A percentile compares a stretch with the other conserved stretches of the same genome.
phyloP scores from a whole-genome alignment of 495 filamentous ascomycete species.

The Hypoxylon intermedium region DNA sequence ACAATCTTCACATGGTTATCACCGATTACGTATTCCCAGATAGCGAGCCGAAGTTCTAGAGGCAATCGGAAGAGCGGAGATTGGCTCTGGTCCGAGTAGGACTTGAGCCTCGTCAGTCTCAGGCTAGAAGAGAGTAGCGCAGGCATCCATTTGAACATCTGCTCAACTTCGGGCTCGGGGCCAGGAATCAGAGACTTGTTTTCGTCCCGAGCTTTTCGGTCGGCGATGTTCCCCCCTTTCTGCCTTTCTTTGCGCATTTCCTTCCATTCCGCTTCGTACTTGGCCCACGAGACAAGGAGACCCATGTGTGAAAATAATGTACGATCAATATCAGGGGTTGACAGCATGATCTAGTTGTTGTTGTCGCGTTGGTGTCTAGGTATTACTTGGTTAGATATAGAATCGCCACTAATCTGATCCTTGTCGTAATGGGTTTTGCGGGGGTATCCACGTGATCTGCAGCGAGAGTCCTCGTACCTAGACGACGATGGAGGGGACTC shows the following conservation, averaged over 20 bases:
- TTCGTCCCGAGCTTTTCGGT: background rate
- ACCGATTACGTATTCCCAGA: conserved; percentile 8
- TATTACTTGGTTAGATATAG: too few species aligned
- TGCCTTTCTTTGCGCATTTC: background rate
- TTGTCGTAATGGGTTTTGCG: too few species aligned
- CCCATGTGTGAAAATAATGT: too few species aligned
- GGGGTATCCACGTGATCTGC: too few species aligned
- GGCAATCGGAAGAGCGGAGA: conserved; percentile 1
- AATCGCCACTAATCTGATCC: too few species aligned
- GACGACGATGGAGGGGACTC: too few species aligned
- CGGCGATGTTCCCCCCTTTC: background rate
- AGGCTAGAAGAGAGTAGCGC: background rate
- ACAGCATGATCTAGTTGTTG: too few species aligned
- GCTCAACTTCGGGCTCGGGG: background rate
- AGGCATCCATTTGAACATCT: background rate
- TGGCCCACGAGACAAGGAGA: background rate
- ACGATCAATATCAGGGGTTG: too few species aligned
- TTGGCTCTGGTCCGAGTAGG: background rate
- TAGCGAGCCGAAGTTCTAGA: background rate
- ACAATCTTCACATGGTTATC: background rate
- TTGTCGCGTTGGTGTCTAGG: too few species aligned
- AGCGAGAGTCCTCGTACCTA: too few species aligned
- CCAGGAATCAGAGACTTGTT: background rate
- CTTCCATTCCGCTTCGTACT: background rate
- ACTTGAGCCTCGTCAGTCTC: background rate